phyloP scores from a whole-genome alignment of 371 early-diverging fungal species.

The Apophysomyces ossiformis region DNA sequence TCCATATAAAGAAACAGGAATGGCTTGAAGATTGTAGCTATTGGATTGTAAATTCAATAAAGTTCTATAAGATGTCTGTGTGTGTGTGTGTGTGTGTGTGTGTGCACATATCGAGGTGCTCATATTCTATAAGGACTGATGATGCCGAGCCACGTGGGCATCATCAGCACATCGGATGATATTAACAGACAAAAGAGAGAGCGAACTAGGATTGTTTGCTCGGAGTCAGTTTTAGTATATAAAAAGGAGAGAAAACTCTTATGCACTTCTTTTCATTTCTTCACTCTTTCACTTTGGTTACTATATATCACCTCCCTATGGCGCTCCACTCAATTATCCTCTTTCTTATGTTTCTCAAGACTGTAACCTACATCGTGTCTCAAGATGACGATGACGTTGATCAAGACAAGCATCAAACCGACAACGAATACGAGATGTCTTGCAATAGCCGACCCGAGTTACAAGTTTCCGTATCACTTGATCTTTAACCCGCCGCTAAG shows the following conservation, averaged over 20 bases:
- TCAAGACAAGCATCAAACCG: constrained; percentile 8
- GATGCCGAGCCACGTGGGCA: background rate
- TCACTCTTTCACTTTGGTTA: background rate
- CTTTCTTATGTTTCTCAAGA: constrained; percentile 22
- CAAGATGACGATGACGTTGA: constrained; percentile 15
- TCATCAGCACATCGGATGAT: constrained; percentile 7
- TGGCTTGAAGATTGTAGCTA: background rate
- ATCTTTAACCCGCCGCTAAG: background rate
- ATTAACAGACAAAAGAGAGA: background rate
- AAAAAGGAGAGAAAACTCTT: background rate
- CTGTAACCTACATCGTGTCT: constrained; percentile 16
- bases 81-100: background rate
- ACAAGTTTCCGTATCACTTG: background rate
- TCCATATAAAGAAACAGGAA: constrained; percentile 45
- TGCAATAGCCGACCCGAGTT: background rate
- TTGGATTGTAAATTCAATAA: background rate
- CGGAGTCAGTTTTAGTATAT: background rate
- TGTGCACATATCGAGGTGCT: background rate
- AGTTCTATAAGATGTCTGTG: background rate
- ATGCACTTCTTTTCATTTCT: background rate
- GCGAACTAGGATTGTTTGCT: background rate
- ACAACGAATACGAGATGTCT: constrained; percentile 5
- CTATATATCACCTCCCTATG: constrained; percentile 2
- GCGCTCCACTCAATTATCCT: constrained; percentile 24
- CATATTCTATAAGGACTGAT: background rate